phyloP scores from a whole-genome alignment of 1,284 basidiomycete genomes.

The Volvariella surrecta region DNA sequence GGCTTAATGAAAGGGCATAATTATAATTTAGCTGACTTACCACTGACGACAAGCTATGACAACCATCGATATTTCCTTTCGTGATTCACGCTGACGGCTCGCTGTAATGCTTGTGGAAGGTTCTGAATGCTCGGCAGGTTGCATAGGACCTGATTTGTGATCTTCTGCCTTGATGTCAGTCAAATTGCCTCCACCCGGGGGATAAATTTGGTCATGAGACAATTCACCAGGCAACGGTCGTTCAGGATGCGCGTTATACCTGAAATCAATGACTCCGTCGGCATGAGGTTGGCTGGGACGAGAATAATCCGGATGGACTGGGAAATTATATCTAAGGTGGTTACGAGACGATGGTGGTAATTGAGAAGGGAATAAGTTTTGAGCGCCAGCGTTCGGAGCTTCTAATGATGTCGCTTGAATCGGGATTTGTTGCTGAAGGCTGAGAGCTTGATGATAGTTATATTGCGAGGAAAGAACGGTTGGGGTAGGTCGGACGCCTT shows the following conservation, averaged over 20 bases:
- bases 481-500: constrained; percentile 39
- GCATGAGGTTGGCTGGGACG: constrained; percentile 26
- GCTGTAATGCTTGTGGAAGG: constrained; percentile 20
- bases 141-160: constrained; percentile 28
- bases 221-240: constrained; percentile 38
- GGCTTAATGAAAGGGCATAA: constrained; percentile 27
- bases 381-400: constrained; percentile 25
- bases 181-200: constrained; percentile 21
- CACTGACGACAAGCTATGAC: constrained; percentile 66
- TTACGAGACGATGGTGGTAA: constrained; percentile 29
- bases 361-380: constrained; percentile 25
- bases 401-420: constrained; percentile 35
- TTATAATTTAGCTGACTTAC: constrained; percentile 28
- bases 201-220: constrained; percentile 34
- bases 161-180: constrained; percentile 26
- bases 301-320: constrained; percentile 28
- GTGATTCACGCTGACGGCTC: constrained; percentile 26
- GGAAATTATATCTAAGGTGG: constrained; percentile 33
- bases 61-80: constrained; percentile 54
- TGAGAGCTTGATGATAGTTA: constrained; percentile 30
- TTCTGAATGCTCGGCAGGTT: constrained; percentile 27
- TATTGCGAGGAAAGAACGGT: constrained; percentile 38
- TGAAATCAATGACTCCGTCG: constrained; percentile 24
- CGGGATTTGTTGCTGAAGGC: constrained; percentile 30
- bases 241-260: constrained; percentile 25